Evolutionary conservation across 257 asterid species (phyloP), one percentile per base, ranked within the genome.

Genomic region (Solanum dulcamara): DNA sequence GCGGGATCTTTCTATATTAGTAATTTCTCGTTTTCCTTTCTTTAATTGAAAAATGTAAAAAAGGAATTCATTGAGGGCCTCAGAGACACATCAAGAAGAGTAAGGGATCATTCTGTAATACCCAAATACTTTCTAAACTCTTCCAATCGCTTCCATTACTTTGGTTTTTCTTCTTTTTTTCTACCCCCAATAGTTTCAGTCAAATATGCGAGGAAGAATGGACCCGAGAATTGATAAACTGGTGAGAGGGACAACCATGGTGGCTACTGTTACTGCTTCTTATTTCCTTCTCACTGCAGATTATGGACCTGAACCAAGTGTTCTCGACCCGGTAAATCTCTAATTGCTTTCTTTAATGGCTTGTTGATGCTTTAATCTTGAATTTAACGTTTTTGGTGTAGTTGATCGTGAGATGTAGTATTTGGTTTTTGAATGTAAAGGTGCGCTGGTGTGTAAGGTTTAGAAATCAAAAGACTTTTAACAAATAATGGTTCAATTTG

Each of bases 281-380:
- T 96, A 94, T 90, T 88, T 96, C 44, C 97, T 96, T 70, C 92
- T 96, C 87, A 96, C 98, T 42, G 98, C 99, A 62, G 99, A 96
- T 68, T 94, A 94, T 84, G 99, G 99, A 64, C 85, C 96, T 42
- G 90, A 91, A 83, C 98, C 98, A 68, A 96, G 87, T 85, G 93
- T 90, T 83, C 96, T 96, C 44, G 97, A 94, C 87, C 99, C 98
- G 33, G 98, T 93, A 89, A 87, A 90, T 74, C 18, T 42, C 50
- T 74, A 44, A 30, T 17, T 83, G 18, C 26, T 15, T 32, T 38
- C 4, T 81, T 82, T 4, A 8, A 17, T 5, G 15, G 1, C 51
- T 18, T 71, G 32, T 22, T 71, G 32, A 38, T 71, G 20, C 11
- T 71, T 11, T 71, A 71, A 70, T 82, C 53, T 20, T 57, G 35